phyloP scores from a whole-genome alignment of 176 grass and related monocot genomes.

The Microstegium vimineum region DNA sequence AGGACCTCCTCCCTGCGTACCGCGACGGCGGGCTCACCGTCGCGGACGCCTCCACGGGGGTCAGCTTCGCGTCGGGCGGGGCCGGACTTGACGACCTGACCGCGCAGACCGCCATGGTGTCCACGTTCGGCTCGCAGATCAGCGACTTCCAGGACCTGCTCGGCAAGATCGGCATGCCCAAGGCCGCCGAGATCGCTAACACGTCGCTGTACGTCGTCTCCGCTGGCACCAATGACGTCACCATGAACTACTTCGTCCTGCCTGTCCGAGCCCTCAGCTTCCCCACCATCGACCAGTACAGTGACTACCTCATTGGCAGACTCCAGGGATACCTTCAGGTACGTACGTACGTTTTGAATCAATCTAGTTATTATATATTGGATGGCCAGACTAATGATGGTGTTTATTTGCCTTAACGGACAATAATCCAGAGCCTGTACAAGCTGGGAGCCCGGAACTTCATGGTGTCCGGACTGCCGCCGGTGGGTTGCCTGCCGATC shows the following conservation, averaged over 20 bases:
- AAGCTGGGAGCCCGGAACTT: conserved; percentile 34
- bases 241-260: conserved; percentile 41
- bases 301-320: conserved; percentile 35
- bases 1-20: conserved; percentile 50
- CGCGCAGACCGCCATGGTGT: conserved; percentile 17
- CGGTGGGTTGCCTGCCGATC: conserved; percentile 59
- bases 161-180: conserved; percentile 9
- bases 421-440: conserved; percentile 38
- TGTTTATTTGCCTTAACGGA: not conserved
- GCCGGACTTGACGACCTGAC: conserved; percentile 69
- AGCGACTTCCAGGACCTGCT: conserved; percentile 39
- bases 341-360: not conserved
- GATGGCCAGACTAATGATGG: not conserved
- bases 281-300: conserved; percentile 41
- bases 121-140: conserved; percentile 43
- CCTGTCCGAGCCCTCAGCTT: not conserved
- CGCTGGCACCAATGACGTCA: conserved; percentile 60
- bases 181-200: conserved; percentile 33
- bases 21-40: not conserved
- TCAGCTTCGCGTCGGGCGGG: conserved; percentile 64
- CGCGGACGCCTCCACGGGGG: conserved; percentile 43
- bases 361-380: not conserved
- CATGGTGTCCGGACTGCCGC: conserved; percentile 45
- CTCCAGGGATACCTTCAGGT: conserved; percentile 44
- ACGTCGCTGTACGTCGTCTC: conserved; percentile 45